Percentiles rank a stretch among this genome's conserved stretches.
phyloP scores from a whole-genome alignment of 768 basidiomycete genomes.

The Mycena sanguinolenta region DNA sequence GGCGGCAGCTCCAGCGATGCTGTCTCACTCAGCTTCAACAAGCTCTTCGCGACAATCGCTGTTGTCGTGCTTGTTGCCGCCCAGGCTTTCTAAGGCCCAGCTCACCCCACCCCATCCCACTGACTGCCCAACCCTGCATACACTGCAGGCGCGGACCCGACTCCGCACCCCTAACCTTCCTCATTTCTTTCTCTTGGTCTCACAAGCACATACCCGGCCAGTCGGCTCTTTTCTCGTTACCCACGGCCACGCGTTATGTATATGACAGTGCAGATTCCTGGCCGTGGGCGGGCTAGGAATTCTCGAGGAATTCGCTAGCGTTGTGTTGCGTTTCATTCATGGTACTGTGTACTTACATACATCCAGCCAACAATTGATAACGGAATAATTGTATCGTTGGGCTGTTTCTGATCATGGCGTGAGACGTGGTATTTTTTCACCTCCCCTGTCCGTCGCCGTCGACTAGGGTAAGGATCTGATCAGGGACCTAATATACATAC shows the following conservation, averaged over 20 bases:
- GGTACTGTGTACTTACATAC: slow-evolving; percentile 22
- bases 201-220: not conserved
- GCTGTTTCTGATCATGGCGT: not conserved
- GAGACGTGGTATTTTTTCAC: not conserved
- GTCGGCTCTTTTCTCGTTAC: slow-evolving; percentile 3
- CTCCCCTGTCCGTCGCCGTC: no score
- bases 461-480: no score
- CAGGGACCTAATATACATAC: no score
- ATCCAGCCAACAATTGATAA: not conserved
- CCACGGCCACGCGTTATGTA: slow-evolving; percentile 6
- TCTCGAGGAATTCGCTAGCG: slow-evolving; percentile 23
- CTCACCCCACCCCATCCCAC: no score
- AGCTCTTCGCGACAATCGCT: slow-evolving; percentile 8
- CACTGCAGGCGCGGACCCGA: not conserved
- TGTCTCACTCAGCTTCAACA: slow-evolving; percentile 8
- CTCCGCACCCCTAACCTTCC: not conserved
- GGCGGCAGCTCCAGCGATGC: slow-evolving; percentile 21
- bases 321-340: not conserved
- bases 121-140: not conserved
- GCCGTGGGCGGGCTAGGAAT: slow-evolving; percentile 21
- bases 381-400: not conserved
- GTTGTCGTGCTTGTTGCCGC: slow-evolving; percentile 10
- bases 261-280: slow-evolving; percentile 12
- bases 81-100: slow-evolving; percentile 11
- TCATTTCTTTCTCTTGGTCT: not conserved